Base-by-base conservation (phyloP, 768 basidiomycete genomes). In the Sarcodon aspratus region DNA sequence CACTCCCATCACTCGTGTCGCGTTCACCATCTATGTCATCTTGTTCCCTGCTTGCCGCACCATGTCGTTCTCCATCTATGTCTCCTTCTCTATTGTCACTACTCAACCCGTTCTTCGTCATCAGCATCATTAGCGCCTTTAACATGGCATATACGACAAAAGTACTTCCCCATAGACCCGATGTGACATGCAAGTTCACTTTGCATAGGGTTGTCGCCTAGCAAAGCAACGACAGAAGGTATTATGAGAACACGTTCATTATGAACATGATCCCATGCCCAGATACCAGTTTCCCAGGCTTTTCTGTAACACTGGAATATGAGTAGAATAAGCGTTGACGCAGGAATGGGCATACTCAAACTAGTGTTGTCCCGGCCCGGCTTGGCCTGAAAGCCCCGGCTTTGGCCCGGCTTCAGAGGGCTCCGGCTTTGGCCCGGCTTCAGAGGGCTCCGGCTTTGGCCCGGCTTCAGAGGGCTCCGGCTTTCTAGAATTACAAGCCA, bases 321-420 rank as follows among this genome's bases (percentile, higher is more conserved):
- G 38, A 27, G 36, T 43, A 40, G 34, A 18, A 37, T 12, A 40
- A 36, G 21, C 33, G 6, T 57, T 18, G 42, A 64, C 60, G 8
- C 71, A 56, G 0, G 57, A 64, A 3, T 59, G 53, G 45, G 69
- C 66, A 45, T 72, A 69, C 49, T 73, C 72, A 1, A 61, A 47
- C n/a, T 58, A n/a, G n/a, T n/a, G n/a, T n/a, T n/a, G n/a, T n/a
- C n/a, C n/a, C n/a, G n/a, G n/a, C n/a, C n/a, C n/a, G n/a, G n/a
- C n/a, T n/a, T n/a, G n/a, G n/a, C n/a, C n/a, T n/a, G n/a, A n/a
- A n/a, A n/a, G n/a, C n/a, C n/a, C n/a, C n/a, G n/a, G n/a, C n/a
- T n/a, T n/a, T n/a, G n/a, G n/a, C n/a, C n/a, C n/a, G n/a, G n/a
- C n/a, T n/a, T n/a, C n/a, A n/a, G n/a, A n/a, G n/a, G n/a, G n/a